These are phyloP conservation scores for Microsporum ferrugineum DNA, from an alignment of 2,329 filamentous ascomycete genomes.

Conservation along the genomic window DNA sequence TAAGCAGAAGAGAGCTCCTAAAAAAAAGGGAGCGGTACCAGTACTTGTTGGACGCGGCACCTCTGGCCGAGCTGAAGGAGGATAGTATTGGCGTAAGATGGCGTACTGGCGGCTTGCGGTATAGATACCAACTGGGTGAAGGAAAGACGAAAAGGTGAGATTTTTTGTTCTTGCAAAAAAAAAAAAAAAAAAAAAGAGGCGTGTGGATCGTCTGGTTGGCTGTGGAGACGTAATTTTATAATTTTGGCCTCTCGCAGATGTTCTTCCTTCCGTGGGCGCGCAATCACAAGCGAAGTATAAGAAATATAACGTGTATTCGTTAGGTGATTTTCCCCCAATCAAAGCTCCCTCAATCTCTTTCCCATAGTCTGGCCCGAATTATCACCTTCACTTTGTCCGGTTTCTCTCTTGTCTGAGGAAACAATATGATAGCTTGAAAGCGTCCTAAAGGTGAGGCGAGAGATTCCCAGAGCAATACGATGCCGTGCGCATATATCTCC, in stretches of 20 bases:
- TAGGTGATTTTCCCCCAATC: not conserved
- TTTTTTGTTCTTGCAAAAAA: not conserved
- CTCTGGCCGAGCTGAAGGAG: not conserved
- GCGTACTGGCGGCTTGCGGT: not conserved
- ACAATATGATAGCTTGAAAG: not conserved
- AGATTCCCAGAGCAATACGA: not conserved
- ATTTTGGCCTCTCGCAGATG: not conserved
- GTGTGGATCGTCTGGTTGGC: conserved; percentile 4
- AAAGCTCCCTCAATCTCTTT: not conserved
- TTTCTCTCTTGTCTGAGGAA: not conserved
- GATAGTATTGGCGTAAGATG: not conserved
- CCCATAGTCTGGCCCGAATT: not conserved
- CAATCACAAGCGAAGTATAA: conserved; percentile 4
- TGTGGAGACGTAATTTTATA: conserved; percentile 4
- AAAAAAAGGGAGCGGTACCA: not conserved
- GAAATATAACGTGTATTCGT: not conserved
- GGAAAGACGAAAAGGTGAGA: not conserved
- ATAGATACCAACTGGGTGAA: not conserved
- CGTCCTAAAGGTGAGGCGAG: not conserved
- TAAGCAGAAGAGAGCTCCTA: not conserved
- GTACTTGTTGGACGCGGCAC: not conserved
- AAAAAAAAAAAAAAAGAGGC: not conserved
- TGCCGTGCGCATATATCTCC: not conserved
- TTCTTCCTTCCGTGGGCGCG: not conserved
- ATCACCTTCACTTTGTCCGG: not conserved